Conservation (phyloP, 1,139 yeast genomes). For the Taiozyma sp. region DNA sequence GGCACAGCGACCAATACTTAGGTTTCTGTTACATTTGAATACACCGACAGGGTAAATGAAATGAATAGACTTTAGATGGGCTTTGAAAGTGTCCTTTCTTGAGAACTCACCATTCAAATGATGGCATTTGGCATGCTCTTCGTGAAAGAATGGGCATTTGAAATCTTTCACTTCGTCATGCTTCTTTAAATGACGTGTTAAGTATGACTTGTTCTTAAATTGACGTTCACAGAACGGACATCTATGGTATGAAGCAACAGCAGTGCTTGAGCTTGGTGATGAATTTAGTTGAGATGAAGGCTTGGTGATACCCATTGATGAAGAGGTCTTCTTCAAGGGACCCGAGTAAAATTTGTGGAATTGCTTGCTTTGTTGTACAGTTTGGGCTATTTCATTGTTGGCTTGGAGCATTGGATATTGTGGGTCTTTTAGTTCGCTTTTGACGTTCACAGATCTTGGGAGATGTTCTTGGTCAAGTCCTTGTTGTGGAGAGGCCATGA, state of each 20-base stretch:
- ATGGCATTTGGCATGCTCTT: slow-evolving; percentile 54
- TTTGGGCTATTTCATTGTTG: neutral
- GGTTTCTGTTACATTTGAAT: slow-evolving; percentile 57
- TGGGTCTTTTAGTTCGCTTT: neutral
- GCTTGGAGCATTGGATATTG: neutral
- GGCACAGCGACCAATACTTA: slow-evolving; percentile 68
- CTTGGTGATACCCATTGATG: neutral
- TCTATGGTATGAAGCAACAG: slow-evolving; percentile 23
- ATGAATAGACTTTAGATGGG: slow-evolving; percentile 83
- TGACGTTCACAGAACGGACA: slow-evolving; percentile 66
- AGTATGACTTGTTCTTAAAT: slow-evolving; percentile 79
- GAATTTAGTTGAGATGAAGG: neutral
- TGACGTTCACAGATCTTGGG: no score
- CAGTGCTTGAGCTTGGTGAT: neutral
- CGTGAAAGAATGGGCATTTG: slow-evolving; percentile 70
- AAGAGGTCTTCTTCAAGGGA: neutral
- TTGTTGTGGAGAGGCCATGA: neutral
- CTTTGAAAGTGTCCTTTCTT: slow-evolving; percentile 84
- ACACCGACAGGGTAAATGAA: slow-evolving; percentile 82
- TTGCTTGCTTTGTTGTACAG: slow-evolving; percentile 4
- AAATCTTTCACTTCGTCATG: slow-evolving; percentile 77
- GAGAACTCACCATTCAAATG: slow-evolving; percentile 88
- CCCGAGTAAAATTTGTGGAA: slow-evolving; percentile 13
- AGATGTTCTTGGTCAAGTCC: no score
- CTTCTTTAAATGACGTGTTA: slow-evolving; percentile 82